Evolutionary conservation across 2,329 filamentous ascomycete genomes (phyloP).

Genomic region (Fusarium haematococcum): DNA sequence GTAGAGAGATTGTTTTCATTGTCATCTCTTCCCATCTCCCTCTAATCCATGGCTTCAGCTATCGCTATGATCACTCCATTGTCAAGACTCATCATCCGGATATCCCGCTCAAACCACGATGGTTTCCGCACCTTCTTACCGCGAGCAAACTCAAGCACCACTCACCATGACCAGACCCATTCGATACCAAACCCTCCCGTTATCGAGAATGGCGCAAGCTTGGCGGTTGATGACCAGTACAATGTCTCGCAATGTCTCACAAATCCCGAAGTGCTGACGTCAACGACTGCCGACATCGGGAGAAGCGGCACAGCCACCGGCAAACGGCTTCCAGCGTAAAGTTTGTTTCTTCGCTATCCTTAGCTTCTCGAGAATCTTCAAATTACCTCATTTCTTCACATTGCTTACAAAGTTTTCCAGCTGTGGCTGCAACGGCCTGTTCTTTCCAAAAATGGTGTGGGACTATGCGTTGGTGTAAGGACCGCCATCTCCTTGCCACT

Average conservation of each 20-base stretch:
- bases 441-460: constrained; percentile 37
- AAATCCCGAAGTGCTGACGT: constrained; percentile 34
- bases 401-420: neutral
- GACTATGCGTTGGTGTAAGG: constrained; percentile 42
- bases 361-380: neutral
- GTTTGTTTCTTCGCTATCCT: neutral
- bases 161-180: neutral
- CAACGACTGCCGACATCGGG: constrained; percentile 29
- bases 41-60: accelerated
- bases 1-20: neutral
- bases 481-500: neutral
- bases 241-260: constrained; percentile 1
- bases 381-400: neutral
- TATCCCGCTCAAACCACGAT: neutral
- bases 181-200: neutral
- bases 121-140: neutral
- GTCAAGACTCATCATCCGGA: neutral
- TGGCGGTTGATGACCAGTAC: constrained; percentile 24
- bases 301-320: constrained; percentile 4
- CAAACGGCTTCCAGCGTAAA: constrained; percentile 1
- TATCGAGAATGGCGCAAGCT: neutral
- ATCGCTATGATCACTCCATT: neutral
- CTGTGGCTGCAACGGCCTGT: neutral
- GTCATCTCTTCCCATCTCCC: neutral
- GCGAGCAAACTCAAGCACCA: neutral